Base-by-base conservation (phyloP, 2,329 filamentous ascomycete genomes). In the Ophiostoma triangulosporum region DNA sequence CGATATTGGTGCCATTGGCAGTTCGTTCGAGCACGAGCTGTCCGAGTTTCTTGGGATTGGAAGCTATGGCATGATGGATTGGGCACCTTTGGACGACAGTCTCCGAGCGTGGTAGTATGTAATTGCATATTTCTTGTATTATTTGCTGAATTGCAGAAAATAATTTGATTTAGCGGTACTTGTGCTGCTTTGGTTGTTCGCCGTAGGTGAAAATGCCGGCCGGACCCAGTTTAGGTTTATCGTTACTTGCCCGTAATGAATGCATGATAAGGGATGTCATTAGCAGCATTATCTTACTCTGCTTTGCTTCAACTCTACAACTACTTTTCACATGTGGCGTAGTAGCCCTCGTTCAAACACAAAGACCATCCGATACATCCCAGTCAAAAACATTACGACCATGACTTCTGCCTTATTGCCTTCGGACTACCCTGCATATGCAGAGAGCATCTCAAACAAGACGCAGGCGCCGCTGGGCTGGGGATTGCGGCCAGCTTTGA, bases 401-500 rank as follows among this genome's bases (percentile, higher is more conserved):
- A 49, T 49, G 33, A 8, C 45, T n/a, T 6, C 40, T n/a, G 43
- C 53, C 33, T 22, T 52, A 2, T 53, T 48, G 3, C 29, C 48
- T 2, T 33, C 22, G 20, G 50, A 53, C 22, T 50, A 53, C 38
- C 51, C 54, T 15, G 45, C 26, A 3, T 48, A 55, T 31, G 52
- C 52, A 20, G 52, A 27, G 15, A 24, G 36, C 27, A 48, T 46
- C 36, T 53, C 51, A 22, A 53, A 53, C 45, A 53, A 53, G 33
- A 49, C 20, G n/a, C 45, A 43, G 24, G 12, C 36, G n/a, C 51
- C 43, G 6, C 8, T 73, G 60, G 70, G 70, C 56, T 73, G 71
- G 71, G 71, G 70, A 27, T 53, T 50, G 26, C 64, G 62, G 12
- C 70, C 70, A 3, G 71, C 68, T n/a, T 63, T 74, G 5, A 60